Evolutionary conservation across 768 basidiomycete genomes (phyloP), one percentile per base, ranked within the genome.

Genomic region (Paxillus involutus): DNA sequence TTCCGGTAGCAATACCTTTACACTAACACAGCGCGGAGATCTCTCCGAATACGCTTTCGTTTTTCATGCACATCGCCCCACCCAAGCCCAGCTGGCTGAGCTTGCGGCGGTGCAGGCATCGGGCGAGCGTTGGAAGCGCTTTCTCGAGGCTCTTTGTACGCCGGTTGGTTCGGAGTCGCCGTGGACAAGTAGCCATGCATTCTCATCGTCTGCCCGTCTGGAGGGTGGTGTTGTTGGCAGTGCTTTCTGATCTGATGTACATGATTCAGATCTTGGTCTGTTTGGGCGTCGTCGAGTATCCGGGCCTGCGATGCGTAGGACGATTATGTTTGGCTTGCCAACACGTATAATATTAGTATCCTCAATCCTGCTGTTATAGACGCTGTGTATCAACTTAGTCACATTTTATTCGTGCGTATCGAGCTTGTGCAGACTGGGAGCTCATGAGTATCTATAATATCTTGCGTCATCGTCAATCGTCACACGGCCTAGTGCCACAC

Each of bases 51-150:
- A 79, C 52, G 65, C 74, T 24, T 71, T 83, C 46, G 69, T 80
- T 29, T 66, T 85, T 6, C 75, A 76, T 45, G 73, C 71, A 1
- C 83, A 85, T 62, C 71, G 63, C 36, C 84, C 84, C 4, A 83
- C 80, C 7, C 58, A 44, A 8, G 64, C 60, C 2, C 84, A 85
- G 60, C 59, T 82, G 3, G 60, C 67, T 24, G 63, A 63, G 32
- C 30, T 72, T 3, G 54, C 53, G 3, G 44, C 43, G 8, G 48
- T 59, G 6, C 59, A 37, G 39, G 37, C 14, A 7, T 55, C 44
- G 2, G 60, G 61, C 16, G 59, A 66, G 19, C 60, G 47, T 0
- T 70, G 69, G 69, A 59, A 6, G n/a, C 47, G 16, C 26, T 56
- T 62, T 35, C 19, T 64, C 49, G 47, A 52, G 12, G 52, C 40